A percentile compares a stretch with the other conserved stretches of the same genome.
phyloP scores from a whole-genome alignment of 441 rosid genomes.

The Francoa sonchifolia region DNA sequence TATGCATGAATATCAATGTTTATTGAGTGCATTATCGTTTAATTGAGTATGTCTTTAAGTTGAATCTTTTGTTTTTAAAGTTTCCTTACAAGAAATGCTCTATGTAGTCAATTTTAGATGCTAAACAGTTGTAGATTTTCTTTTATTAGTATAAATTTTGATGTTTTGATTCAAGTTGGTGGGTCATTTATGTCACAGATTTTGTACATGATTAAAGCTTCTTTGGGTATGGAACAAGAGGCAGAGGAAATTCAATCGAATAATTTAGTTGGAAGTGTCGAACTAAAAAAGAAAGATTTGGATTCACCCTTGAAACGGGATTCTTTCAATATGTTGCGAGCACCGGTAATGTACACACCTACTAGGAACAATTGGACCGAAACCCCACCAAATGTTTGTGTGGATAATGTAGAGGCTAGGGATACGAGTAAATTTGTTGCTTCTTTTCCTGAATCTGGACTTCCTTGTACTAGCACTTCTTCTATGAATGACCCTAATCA shows the following conservation, averaged over 20 bases:
- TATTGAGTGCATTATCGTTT: too few relatives aligned
- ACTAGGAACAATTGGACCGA: constrained; percentile 23
- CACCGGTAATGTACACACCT: constrained; percentile 18
- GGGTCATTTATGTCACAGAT: constrained; percentile 4
- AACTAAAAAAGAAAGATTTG: constrained; percentile 20
- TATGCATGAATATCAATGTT: too few relatives aligned
- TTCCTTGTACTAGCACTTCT: constrained; percentile 9
- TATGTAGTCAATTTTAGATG: too few relatives aligned
- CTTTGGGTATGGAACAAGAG: constrained; percentile 32
- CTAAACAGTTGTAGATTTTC: too few relatives aligned
- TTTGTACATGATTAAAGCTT: constrained; percentile 11
- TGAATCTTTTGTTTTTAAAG: too few relatives aligned
- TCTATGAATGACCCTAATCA: constrained; percentile 18
- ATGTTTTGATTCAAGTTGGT: background rate
- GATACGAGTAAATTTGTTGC: constrained; percentile 13
- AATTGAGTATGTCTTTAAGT: too few relatives aligned
- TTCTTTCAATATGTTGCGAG: constrained; percentile 21
- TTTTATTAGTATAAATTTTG: too few relatives aligned
- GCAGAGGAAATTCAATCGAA: constrained; percentile 32
- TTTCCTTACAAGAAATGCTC: too few relatives aligned
- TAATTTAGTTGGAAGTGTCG: constrained; percentile 18
- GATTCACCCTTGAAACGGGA: constrained; percentile 28
- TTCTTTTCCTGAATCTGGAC: constrained; percentile 18
- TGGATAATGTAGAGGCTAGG: constrained; percentile 12
- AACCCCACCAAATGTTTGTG: constrained; percentile 18